A percentile compares a stretch with the other conserved stretches of the same genome.
Conservation (phyloP, 176 grass and related monocot species). For the Paspalum vaginatum region DNA sequence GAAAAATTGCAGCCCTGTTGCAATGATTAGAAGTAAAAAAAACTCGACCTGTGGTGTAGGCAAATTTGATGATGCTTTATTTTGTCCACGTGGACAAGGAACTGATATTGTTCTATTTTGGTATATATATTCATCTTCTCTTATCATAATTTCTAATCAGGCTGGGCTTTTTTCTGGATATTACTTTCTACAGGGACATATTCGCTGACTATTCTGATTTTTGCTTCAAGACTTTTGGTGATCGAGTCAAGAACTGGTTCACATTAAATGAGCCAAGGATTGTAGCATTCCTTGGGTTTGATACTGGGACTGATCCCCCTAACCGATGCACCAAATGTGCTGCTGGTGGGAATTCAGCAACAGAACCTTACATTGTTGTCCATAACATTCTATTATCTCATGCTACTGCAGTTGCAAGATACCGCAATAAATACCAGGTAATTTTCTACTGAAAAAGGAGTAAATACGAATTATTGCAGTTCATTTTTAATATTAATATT, state of each 20-base stretch:
- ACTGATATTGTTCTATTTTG: neutral
- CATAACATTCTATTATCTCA: conserved; percentile 74
- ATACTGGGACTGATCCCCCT: conserved; percentile 47
- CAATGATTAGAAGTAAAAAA: neutral
- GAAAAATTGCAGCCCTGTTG: neutral
- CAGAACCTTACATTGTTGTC: conserved; percentile 69
- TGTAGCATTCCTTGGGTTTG: conserved; percentile 64
- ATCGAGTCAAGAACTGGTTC: conserved; percentile 86
- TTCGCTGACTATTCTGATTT: conserved; percentile 73
- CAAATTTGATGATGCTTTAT: neutral
- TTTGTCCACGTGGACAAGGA: neutral
- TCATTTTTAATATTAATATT: neutral
- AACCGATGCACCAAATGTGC: conserved; percentile 50
- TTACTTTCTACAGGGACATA: conserved; percentile 47
- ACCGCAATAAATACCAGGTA: conserved; percentile 80
- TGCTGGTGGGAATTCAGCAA: conserved; percentile 63
- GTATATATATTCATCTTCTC: neutral
- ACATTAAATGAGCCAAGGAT: conserved; percentile 84
- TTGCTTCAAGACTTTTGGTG: conserved; percentile 75
- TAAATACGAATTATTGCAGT: neutral
- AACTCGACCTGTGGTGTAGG: too few species aligned
- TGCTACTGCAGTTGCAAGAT: conserved; percentile 72
- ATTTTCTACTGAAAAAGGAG: conserved; percentile 12
- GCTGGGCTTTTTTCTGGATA: neutral
- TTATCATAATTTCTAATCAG: conserved; percentile 8